phyloP scores from a whole-genome alignment of 2,329 filamentous ascomycete genomes.

The Dactylellina haptotyla region DNA sequence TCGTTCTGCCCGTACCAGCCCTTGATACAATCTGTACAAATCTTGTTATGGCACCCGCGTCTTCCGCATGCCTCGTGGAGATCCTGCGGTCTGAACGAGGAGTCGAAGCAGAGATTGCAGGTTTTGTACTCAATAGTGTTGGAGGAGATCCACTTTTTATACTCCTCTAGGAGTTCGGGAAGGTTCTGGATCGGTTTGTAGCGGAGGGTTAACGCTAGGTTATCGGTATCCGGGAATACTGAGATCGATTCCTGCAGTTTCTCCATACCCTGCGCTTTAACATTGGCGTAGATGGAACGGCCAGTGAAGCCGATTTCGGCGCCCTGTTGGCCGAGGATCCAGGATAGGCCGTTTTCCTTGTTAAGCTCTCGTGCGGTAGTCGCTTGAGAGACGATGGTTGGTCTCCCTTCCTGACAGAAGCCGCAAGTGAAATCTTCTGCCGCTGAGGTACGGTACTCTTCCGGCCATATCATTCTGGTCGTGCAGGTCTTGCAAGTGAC shows the following conservation, averaged over 20 bases:
- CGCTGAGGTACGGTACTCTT: constrained; percentile 62
- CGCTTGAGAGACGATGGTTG: constrained; percentile 61
- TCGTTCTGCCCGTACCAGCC: constrained; percentile 66
- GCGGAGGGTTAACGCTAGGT: constrained; percentile 58
- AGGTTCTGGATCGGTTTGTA: constrained; percentile 64
- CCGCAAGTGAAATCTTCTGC: constrained; percentile 63
- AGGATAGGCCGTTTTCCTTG: constrained; percentile 63
- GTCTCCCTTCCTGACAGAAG: constrained; percentile 61
- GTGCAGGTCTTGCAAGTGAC: constrained; percentile 64
- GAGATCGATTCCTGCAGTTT: constrained; percentile 61
- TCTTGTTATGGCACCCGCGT: constrained; percentile 63
- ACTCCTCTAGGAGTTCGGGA: constrained; percentile 59
- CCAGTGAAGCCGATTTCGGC: constrained; percentile 61
- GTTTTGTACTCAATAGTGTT: constrained; percentile 60
- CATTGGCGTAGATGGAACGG: constrained; percentile 62
- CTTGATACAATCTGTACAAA: constrained; percentile 63
- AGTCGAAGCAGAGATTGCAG: constrained; percentile 65
- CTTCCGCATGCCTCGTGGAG: constrained; percentile 65
- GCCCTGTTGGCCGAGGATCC: constrained; percentile 64
- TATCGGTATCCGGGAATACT: constrained; percentile 59
- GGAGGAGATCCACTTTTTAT: constrained; percentile 61
- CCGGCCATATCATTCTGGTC: constrained; percentile 65
- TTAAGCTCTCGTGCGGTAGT: constrained; percentile 61
- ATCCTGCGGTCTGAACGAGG: constrained; percentile 59
- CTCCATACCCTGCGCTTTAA: constrained; percentile 59